A percentile compares a stretch with the other conserved stretches of the same genome.
phyloP scores from a whole-genome alignment of 306 rosid genomes.

The Benincasa hispida region DNA sequence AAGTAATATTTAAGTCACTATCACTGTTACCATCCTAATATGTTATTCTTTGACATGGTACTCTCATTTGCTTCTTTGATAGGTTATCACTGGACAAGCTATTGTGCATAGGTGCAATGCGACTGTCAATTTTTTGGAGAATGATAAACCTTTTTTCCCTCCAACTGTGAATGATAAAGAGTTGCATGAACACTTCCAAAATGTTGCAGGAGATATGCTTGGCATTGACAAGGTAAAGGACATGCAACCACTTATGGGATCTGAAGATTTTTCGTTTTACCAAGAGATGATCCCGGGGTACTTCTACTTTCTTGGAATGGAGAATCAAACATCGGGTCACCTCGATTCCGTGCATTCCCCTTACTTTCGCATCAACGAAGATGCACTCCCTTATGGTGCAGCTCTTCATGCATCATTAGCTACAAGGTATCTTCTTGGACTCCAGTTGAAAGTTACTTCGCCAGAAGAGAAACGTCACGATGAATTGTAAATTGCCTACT shows the following conservation, averaged over 20 bases:
- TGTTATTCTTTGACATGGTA: neutral
- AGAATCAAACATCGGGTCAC: slow-evolving; percentile 21
- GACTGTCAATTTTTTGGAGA: slow-evolving; percentile 37
- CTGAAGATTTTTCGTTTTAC: slow-evolving; percentile 75
- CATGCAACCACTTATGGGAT: slow-evolving; percentile 40
- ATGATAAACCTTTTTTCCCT: slow-evolving; percentile 30
- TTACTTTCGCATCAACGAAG: slow-evolving; percentile 53
- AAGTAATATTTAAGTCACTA: neutral
- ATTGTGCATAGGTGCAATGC: slow-evolving; percentile 84
- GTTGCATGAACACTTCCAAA: slow-evolving; percentile 44
- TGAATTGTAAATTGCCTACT: slow-evolving; percentile 26
- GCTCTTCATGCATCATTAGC: slow-evolving; percentile 88
- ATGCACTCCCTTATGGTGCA: slow-evolving; percentile 62
- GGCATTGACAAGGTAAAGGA: slow-evolving; percentile 40
- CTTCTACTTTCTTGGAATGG: slow-evolving; percentile 58
- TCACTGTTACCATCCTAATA: neutral
- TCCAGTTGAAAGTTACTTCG: slow-evolving; percentile 16
- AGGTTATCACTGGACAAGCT: slow-evolving; percentile 80
- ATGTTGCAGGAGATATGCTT: slow-evolving; percentile 44
- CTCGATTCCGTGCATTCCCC: slow-evolving; percentile 37
- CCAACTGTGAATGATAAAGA: slow-evolving; percentile 41
- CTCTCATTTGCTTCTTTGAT: slow-evolving; percentile 10
- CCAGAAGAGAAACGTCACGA: slow-evolving; percentile 25
- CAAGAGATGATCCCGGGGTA: slow-evolving; percentile 76
- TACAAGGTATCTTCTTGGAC: slow-evolving; percentile 34